Conservation (phyloP, 2,329 filamentous ascomycete species). For the Tolypocladium pustulatum region DNA sequence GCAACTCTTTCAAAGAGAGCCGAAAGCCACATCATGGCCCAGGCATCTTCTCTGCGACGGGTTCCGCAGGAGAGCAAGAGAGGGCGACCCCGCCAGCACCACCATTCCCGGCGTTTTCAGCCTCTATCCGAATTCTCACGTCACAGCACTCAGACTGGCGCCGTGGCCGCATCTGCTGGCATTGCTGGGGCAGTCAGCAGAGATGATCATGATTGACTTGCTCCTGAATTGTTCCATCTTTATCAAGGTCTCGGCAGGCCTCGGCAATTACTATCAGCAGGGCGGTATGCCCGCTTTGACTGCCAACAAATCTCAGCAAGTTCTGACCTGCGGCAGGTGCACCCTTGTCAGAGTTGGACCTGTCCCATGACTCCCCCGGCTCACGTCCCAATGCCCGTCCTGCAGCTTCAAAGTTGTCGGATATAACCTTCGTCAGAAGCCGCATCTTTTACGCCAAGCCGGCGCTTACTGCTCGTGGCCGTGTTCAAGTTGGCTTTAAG, state of each 20-base stretch:
- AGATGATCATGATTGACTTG: constrained; percentile 67
- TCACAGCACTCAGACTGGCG: constrained; percentile 52
- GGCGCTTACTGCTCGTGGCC: constrained; percentile 55
- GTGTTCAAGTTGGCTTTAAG: constrained; percentile 63
- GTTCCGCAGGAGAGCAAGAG: constrained; percentile 44
- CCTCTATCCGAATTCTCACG: constrained; percentile 58
- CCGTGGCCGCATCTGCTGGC: constrained; percentile 69
- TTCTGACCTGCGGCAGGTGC: constrained; percentile 23
- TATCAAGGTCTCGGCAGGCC: constrained; percentile 44
- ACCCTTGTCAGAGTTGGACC: constrained; percentile 37
- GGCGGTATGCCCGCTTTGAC: constrained; percentile 48
- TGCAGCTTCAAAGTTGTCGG: constrained; percentile 31
- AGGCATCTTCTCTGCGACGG: constrained; percentile 78
- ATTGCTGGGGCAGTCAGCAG: constrained; percentile 64
- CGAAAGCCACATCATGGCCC: constrained; percentile 36
- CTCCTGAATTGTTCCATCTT: constrained; percentile 74
- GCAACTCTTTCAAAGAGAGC: constrained; percentile 57
- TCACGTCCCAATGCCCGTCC: not conserved
- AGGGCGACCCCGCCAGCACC: constrained; percentile 18
- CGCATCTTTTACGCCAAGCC: constrained; percentile 80
- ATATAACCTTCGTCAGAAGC: constrained; percentile 67
- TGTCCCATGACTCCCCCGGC: not conserved
- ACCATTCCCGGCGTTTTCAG: constrained; percentile 56
- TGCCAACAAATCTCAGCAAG: not conserved
- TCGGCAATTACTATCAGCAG: constrained; percentile 64